Conservation (phyloP, 768 basidiomycete species). For the Chalciporus piperatus region DNA sequence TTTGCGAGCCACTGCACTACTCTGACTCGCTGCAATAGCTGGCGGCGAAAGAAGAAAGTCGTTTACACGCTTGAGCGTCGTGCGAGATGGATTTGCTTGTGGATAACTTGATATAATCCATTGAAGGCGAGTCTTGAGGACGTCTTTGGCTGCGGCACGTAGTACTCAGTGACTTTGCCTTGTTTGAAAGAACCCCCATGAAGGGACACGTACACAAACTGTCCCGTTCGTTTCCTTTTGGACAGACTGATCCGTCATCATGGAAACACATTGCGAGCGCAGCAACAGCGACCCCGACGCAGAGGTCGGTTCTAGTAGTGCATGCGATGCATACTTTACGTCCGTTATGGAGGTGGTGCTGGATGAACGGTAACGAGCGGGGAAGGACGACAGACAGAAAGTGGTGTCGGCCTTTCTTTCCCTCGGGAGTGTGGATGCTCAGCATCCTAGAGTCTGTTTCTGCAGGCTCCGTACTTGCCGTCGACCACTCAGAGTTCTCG, state of each 20-base stretch:
- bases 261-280: conserved; percentile 59
- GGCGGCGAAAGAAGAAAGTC: conserved; percentile 58
- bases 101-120: conserved; percentile 81
- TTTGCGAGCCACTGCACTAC: too few species aligned
- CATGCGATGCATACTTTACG: conserved; percentile 49
- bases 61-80: conserved; percentile 77
- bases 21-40: background rate
- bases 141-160: conserved; percentile 45
- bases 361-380: conserved; percentile 45
- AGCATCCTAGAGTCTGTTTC: conserved; percentile 9
- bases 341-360: conserved; percentile 34
- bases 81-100: conserved; percentile 77
- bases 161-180: background rate
- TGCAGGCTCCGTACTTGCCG: background rate
- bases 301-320: conserved; percentile 56
- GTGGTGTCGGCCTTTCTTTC: conserved; percentile 53
- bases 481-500: background rate
- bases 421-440: conserved; percentile 31
- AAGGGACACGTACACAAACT: conserved; percentile 21
- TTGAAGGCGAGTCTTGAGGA: conserved; percentile 72
- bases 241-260: conserved; percentile 40
- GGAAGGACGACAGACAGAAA: conserved; percentile 53
- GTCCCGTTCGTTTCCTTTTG: conserved; percentile 3
- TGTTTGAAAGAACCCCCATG: background rate
- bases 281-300: conserved; percentile 61